phyloP scores from a whole-genome alignment of 345 rosid species.

The Pistacia integerrima region DNA sequence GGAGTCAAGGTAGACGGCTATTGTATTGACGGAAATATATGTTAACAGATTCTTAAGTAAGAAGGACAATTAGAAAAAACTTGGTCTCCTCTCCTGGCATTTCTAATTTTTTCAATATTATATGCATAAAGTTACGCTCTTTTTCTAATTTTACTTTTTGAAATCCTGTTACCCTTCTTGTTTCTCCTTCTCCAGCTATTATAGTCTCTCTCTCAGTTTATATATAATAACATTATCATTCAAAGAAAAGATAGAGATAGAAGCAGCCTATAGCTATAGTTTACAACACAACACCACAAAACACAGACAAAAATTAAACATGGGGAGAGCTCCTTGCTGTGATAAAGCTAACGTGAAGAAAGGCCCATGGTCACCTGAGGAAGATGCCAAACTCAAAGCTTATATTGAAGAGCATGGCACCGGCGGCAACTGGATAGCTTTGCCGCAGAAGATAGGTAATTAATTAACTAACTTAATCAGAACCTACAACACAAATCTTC shows the following conservation, averaged over 20 bases:
- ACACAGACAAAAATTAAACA: conserved; percentile 20
- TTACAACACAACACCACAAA: background rate
- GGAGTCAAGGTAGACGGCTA: conserved; percentile 33
- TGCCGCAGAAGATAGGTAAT: conserved; percentile 76
- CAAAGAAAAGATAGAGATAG: conserved; percentile 19
- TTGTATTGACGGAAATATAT: background rate
- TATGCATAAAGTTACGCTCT: conserved; percentile 29
- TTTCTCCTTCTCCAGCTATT: conserved; percentile 71
- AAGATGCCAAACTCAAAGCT: conserved; percentile 76
- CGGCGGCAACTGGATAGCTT: conserved; percentile 87
- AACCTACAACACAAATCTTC: background rate
- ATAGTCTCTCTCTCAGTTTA: conserved; percentile 30
- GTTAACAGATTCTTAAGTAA: conserved; percentile 32
- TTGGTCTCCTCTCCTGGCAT: conserved; percentile 47
- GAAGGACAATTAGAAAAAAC: conserved; percentile 46
- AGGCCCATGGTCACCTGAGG: conserved; percentile 96
- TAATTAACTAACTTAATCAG: background rate
- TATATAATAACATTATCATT: conserved; percentile 35
- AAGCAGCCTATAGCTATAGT: conserved; percentile 6
- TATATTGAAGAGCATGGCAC: conserved; percentile 73
- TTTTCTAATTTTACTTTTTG: conserved; percentile 44
- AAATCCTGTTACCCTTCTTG: conserved; percentile 37
- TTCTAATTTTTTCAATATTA: conserved; percentile 39
- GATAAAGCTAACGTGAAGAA: conserved; percentile 87
- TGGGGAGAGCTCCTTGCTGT: conserved; percentile 96